Base-by-base conservation (phyloP, 2,329 filamentous ascomycete genomes). In the Scytalidium lignicola region DNA sequence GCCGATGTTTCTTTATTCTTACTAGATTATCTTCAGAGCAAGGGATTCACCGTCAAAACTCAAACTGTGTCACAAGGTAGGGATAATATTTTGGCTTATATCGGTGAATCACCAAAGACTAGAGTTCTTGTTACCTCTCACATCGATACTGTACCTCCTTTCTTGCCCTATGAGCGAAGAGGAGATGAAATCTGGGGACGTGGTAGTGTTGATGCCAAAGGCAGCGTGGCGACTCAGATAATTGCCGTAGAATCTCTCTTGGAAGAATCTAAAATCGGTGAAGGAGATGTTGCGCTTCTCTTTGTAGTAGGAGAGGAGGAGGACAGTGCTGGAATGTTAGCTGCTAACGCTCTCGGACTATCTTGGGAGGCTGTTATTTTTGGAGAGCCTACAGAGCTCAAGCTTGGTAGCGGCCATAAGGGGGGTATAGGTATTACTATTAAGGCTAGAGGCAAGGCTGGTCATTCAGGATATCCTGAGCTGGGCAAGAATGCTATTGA, bases 401-500 rank as follows among this genome's bases (percentile, higher is more conserved):
- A 86, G 65, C 82, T 96, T n/a, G 90, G 89, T 0, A 83, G 87
- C 45, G 92, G 91, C 2, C 92, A 96, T 75, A 96, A 96, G 72
- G 91, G 92, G 44, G 85, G 84, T 49, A 64, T 90, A 2, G 77
- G 77, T 43, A 87, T 90, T 62, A 71, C 74, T 2, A 59, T 96
- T 49, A 70, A 72, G 15, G 86, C 86, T 0, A 76, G 74, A 20
- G 91, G 91, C 28, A 83, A 83, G 51, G 87, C 83, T 0, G 88
- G 87, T 4, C 92, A 96, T 68, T 91, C 85, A 6, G 92, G 90
- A 2, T 96, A 96, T 64, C 92, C 92, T 0, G 91, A 87, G 84
- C 75, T 95, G 4, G 91, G 90, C 7, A 80, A 85, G 58, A 91
- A 84, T 54, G 91, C 91, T 9, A 92, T 90, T 58, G 88, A 90